These are phyloP conservation scores for Lachnellula cervina DNA, from an alignment of 2,329 filamentous ascomycete species.

Conservation along the genomic window DNA sequence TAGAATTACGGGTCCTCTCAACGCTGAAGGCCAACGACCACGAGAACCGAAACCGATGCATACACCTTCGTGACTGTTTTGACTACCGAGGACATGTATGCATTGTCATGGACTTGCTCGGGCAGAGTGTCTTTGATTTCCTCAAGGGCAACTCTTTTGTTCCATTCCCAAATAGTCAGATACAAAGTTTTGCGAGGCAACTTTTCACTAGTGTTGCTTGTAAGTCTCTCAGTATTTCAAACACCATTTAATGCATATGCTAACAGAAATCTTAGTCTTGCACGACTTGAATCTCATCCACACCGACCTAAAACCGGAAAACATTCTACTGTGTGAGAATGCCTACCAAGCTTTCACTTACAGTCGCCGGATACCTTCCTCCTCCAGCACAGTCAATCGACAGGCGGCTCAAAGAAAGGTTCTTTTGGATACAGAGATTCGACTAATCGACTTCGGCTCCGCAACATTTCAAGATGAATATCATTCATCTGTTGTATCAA, in stretches of 20 bases:
- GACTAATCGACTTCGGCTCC: conserved; percentile 67
- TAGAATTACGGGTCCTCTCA: conserved; percentile 87
- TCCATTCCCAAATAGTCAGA: conserved; percentile 96
- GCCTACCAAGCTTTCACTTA: conserved; percentile 67
- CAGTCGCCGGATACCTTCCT: conserved; percentile 64
- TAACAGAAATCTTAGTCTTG: conserved; percentile 57
- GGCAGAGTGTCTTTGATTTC: conserved; percentile 97
- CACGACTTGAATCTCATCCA: conserved; percentile 97
- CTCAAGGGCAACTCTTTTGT: conserved; percentile 93
- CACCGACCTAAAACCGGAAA: conserved; percentile 71
- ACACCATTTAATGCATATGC: conserved; percentile 1
- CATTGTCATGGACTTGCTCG: conserved; percentile 70
- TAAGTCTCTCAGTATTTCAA: conserved; percentile 46
- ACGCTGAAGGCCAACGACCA: conserved; percentile 89
- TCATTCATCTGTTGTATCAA: conserved; percentile 67
- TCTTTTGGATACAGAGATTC: conserved; percentile 63
- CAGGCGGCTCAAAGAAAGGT: conserved; percentile 61
- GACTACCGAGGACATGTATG: conserved; percentile 97
- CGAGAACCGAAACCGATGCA: conserved; percentile 91
- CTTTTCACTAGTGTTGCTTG: conserved; percentile 97
- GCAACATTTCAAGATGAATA: conserved; percentile 71
- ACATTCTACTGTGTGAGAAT: conserved; percentile 62
- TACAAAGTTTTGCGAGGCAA: conserved; percentile 93
- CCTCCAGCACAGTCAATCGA: conserved; percentile 53
- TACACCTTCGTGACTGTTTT: conserved; percentile 93